Conservation (phyloP, 2,329 filamentous ascomycete genomes). For the Clarireedia sp. region DNA sequence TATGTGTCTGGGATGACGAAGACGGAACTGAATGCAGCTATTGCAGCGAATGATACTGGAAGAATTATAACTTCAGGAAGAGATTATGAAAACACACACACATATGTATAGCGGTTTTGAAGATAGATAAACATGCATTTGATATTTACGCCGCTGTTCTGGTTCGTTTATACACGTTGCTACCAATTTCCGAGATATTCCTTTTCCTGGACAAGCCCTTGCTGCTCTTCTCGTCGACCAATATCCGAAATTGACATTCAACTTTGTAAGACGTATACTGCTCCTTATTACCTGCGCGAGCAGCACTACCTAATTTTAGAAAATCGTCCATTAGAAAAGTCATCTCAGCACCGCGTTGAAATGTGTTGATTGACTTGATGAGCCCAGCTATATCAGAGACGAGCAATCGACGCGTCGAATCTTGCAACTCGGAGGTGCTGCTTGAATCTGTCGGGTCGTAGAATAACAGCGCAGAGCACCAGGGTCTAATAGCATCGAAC, state of each 20-base stretch:
- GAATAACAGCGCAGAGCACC: neutral
- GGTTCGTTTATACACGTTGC: neutral
- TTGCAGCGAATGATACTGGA: too few species aligned
- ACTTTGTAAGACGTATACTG: neutral
- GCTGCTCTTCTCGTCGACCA: neutral
- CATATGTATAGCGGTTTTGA: too few species aligned
- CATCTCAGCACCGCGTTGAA: neutral
- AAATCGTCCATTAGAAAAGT: neutral
- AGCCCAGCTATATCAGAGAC: neutral
- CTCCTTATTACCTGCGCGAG: neutral
- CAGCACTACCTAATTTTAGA: neutral
- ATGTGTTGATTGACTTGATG: neutral
- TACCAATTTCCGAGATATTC: neutral
- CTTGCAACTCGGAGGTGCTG: too few species aligned
- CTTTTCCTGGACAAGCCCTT: neutral
- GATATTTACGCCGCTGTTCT: neutral
- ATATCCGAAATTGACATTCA: neutral
- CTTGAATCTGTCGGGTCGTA: neutral
- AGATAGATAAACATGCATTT: neutral
- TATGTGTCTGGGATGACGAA: too few species aligned
- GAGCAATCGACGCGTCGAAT: neutral
- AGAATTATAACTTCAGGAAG: too few species aligned
- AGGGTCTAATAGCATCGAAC: neutral
- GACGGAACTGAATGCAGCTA: too few species aligned
- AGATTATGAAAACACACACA: too few species aligned